A percentile compares a stretch with the other conserved stretches of the same genome.
Evolutionary conservation across 495 filamentous ascomycete species (phyloP).

Genomic region (Margaritispora aquatica): DNA sequence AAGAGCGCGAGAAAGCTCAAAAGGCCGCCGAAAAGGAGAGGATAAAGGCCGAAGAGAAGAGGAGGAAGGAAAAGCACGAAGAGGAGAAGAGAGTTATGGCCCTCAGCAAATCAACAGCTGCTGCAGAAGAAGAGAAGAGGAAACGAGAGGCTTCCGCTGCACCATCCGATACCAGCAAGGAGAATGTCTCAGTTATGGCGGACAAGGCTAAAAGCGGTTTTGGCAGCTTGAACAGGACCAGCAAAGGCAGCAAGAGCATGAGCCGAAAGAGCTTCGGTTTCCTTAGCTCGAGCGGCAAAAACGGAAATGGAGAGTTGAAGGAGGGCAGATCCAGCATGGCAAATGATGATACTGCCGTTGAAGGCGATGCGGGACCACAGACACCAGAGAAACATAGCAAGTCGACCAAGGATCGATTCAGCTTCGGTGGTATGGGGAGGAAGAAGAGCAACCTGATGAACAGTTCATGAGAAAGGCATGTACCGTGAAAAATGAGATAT

Average conservation of each 20-base stretch:
- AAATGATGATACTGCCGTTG: constrained; percentile 15
- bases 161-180: constrained; percentile 2
- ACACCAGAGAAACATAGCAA: constrained; percentile 22
- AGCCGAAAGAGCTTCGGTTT: constrained; percentile 35
- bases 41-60: constrained; percentile 57
- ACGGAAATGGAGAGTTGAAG: too few species aligned
- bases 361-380: constrained; percentile 18
- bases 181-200: constrained; percentile 12
- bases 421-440: constrained; percentile 45
- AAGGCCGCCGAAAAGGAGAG: constrained; percentile 51
- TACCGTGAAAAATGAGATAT: background rate
- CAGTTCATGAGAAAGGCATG: constrained; percentile 22
- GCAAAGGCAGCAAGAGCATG: constrained; percentile 54
- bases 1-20: constrained; percentile 57
- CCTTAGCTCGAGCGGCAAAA: constrained; percentile 32
- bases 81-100: constrained; percentile 53
- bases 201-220: constrained; percentile 8
- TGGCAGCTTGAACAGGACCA: constrained; percentile 2
- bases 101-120: constrained; percentile 44
- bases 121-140: constrained; percentile 38
- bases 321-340: constrained; percentile 19
- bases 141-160: constrained; percentile 27
- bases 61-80: constrained; percentile 56
- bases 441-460: constrained; percentile 50
- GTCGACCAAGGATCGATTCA: constrained; percentile 45